Evolutionary conservation across 495 filamentous ascomycete species (phyloP).

Genomic region (Aspergillus asperescens): DNA sequence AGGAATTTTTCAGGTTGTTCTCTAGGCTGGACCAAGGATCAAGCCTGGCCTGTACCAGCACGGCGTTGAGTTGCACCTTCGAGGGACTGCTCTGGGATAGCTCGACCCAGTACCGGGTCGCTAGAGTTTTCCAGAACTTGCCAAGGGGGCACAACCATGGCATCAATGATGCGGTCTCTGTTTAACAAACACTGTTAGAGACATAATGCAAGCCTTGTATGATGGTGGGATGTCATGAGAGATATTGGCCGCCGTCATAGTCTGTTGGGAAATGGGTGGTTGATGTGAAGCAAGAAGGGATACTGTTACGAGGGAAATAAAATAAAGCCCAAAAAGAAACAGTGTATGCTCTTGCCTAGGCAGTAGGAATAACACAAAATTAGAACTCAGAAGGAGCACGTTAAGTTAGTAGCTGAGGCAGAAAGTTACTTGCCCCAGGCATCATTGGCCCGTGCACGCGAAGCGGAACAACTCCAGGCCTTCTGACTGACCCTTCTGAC

Average conservation of each 20-base stretch:
- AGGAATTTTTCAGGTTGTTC: not conserved
- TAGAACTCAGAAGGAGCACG: not conserved
- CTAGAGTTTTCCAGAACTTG: too few species aligned
- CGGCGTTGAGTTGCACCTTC: not conserved
- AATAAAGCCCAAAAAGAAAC: too few species aligned
- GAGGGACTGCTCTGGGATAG: too few species aligned
- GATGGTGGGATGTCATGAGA: not conserved
- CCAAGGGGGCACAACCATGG: too few species aligned
- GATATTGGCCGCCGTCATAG: not conserved
- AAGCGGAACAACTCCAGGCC: constrained; percentile 1
- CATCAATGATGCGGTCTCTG: not conserved
- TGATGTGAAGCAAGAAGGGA: not conserved
- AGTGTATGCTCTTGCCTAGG: too few species aligned
- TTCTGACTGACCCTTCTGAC: not conserved
- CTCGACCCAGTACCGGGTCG: too few species aligned
- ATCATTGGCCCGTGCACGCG: constrained; percentile 1
- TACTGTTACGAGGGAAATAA: too few species aligned
- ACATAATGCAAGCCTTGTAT: not conserved
- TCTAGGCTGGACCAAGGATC: not conserved
- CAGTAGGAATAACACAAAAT: not conserved
- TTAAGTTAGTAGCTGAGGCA: not conserved
- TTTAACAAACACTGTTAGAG: not conserved
- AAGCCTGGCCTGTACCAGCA: not conserved
- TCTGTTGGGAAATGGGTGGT: not conserved
- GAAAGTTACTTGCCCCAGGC: constrained; percentile 3